Base-by-base conservation (phyloP, 805 yeast species). In the Schwanniomyces polymorphus region DNA sequence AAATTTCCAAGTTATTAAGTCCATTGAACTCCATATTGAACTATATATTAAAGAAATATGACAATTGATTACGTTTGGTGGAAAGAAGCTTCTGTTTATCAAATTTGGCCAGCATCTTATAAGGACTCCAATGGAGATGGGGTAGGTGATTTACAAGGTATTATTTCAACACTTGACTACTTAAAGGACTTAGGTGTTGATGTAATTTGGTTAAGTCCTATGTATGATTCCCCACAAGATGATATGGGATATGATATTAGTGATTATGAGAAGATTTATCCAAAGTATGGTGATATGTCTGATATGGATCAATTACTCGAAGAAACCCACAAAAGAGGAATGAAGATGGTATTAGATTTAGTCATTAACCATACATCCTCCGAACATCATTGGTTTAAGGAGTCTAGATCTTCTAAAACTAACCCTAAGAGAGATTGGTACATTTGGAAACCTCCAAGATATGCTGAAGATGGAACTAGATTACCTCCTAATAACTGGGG, bases 221-320 rank as follows among this genome's bases (percentile, higher is more conserved):
- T 78, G 68, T 80, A 71, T 63, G 81, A 77, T 51, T 76, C 82
- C 2, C 85, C 85, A 5, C 81, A 78, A 58, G 78, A 74, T 43
- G 85, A 81, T 58, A 80, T 81, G 85, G 86, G 86, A 4, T 81
- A 80, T 58, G 85, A 81, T 54, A 78, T 81, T 56, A 63, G 78
- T 16, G 75, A 81, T 61, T 81, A 81, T 63, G 73, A 78, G 59
- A 71, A 62, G 23, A 73, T 81, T 33, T 74, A 80, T 60, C 75
- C 78, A 12, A 66, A 67, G 48, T 81, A 78, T 59, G 86, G 86
- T 31, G 72, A 82, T 11, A 58, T 79, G 61, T 75, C 75, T 48
- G 83, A 79, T 54, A 74, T 78, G 72, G 78, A 78, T 54, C 51
- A 57, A 26, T 69, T 81, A 60, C 74, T 81, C 49, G 61, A 63